Conservation (phyloP, 2,329 filamentous ascomycete genomes). For the Pezicula radicicola region DNA sequence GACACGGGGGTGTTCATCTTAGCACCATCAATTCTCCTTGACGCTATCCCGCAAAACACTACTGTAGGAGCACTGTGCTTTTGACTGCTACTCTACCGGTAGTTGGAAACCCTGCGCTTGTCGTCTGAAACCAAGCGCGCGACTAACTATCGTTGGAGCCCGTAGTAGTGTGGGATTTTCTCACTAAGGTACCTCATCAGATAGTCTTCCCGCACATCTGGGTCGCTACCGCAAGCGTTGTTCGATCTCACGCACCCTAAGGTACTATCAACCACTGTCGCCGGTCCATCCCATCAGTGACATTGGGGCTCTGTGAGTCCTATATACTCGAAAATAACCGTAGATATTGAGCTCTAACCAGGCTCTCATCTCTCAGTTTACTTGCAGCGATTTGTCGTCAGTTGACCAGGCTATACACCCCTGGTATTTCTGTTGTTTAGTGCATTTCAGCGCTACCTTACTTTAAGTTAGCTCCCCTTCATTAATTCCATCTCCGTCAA, state of each 20-base stretch:
- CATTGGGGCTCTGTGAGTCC: not conserved
- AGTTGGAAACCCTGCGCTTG: conserved; percentile 1
- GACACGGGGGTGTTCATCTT: not conserved
- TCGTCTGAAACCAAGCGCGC: conserved; percentile 12
- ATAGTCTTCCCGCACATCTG: conserved; percentile 20
- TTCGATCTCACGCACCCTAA: conserved; percentile 3
- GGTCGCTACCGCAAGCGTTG: conserved; percentile 24
- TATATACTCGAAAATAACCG: not conserved
- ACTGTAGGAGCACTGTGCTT: not conserved
- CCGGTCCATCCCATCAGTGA: not conserved
- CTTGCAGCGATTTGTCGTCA: not conserved
- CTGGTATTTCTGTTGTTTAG: conserved; percentile 6
- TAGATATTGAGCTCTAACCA: not conserved
- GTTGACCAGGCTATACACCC: conserved; percentile 14
- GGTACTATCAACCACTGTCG: not conserved
- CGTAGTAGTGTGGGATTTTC: not conserved
- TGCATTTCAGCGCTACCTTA: conserved; percentile 15
- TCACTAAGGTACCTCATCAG: conserved; percentile 9
- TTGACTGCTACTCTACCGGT: not conserved
- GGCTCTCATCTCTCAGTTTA: not conserved
- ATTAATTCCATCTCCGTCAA: conserved; percentile 1
- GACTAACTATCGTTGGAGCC: conserved; percentile 4
- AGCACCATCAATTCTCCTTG: not conserved
- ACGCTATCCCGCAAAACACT: conserved; percentile 4
- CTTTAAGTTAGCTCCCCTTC: conserved; percentile 19